phyloP scores from a whole-genome alignment of 202 grass and related monocot species.

The Schoenoplectus triqueter region DNA sequence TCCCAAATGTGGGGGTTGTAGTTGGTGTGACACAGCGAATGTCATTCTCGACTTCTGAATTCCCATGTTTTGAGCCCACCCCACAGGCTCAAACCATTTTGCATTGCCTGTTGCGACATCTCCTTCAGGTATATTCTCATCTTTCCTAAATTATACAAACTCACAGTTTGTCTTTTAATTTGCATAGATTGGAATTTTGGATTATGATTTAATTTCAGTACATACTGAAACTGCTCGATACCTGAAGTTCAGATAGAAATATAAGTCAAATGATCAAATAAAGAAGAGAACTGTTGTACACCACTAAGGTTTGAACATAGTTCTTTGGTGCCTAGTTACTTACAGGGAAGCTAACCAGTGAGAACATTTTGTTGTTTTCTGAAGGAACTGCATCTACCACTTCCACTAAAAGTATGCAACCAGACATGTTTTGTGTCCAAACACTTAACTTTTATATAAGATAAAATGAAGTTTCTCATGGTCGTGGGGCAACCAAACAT shows the following conservation, averaged over 20 bases:
- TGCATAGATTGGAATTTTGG: neutral
- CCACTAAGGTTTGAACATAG: neutral
- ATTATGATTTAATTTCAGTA: conserved; percentile 8
- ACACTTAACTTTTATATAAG: neutral
- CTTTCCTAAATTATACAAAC: neutral
- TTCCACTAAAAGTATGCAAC: neutral
- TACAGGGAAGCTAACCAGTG: conserved; percentile 2
- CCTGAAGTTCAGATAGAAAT: neutral
- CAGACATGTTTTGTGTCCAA: conserved; percentile 9
- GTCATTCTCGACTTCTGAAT: conserved; percentile 92
- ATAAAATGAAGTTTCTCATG: neutral
- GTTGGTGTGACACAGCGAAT: conserved; percentile 96
- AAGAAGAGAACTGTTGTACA: neutral
- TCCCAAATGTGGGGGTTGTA: conserved; percentile 92
- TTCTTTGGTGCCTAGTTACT: neutral
- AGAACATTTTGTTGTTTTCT: conserved; percentile 12
- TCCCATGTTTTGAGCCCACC: conserved; percentile 96
- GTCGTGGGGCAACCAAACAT: neutral
- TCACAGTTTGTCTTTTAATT: too few relatives aligned
- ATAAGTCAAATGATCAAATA: conserved; percentile 16
- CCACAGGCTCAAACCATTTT: conserved; percentile 98
- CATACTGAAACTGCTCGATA: neutral
- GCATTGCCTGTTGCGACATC: conserved; percentile 94
- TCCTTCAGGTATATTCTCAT: conserved; percentile 75
- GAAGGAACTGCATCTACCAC: neutral